Conservation (phyloP, 1,284 basidiomycete species). For the Mycena sp. region DNA sequence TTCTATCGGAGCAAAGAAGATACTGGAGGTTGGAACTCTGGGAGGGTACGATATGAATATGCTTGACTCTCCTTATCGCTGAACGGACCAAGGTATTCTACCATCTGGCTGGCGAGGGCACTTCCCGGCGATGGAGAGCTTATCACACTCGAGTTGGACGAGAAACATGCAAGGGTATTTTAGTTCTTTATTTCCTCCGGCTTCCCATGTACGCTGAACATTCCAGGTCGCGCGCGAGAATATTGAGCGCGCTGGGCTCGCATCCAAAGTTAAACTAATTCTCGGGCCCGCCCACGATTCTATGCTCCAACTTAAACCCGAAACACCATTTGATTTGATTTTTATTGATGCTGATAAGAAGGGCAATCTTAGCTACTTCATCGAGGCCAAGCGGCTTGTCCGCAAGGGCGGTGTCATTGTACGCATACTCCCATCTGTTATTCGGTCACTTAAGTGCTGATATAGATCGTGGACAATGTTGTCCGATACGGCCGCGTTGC, state of each 20-base stretch:
- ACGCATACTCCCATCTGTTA: conserved; percentile 34
- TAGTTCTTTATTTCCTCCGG: too few relatives aligned
- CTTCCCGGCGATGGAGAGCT: conserved; percentile 22
- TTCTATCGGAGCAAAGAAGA: conserved; percentile 58
- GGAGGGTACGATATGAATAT: conserved; percentile 56
- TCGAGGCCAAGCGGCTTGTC: conserved; percentile 64
- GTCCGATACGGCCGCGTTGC: conserved; percentile 60
- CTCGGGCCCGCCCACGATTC: conserved; percentile 61
- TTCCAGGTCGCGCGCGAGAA: conserved; percentile 67
- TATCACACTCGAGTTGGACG: conserved; percentile 26
- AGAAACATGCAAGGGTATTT: conserved; percentile 12
- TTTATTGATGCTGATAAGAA: conserved; percentile 74
- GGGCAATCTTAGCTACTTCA: conserved; percentile 59
- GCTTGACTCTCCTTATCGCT: not conserved
- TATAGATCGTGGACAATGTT: conserved; percentile 70
- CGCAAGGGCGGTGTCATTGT: conserved; percentile 65
- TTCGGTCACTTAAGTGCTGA: not conserved
- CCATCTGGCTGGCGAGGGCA: conserved; percentile 19
- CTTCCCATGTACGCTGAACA: too few relatives aligned
- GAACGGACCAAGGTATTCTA: conserved; percentile 21
- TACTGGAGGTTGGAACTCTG: conserved; percentile 70
- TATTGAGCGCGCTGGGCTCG: conserved; percentile 40
- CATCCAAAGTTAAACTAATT: conserved; percentile 45
- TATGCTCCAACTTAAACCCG: conserved; percentile 51
- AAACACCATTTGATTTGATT: conserved; percentile 61